Conservation (phyloP, 805 yeast genomes). For the Wickerhamomyces bisporus region DNA sequence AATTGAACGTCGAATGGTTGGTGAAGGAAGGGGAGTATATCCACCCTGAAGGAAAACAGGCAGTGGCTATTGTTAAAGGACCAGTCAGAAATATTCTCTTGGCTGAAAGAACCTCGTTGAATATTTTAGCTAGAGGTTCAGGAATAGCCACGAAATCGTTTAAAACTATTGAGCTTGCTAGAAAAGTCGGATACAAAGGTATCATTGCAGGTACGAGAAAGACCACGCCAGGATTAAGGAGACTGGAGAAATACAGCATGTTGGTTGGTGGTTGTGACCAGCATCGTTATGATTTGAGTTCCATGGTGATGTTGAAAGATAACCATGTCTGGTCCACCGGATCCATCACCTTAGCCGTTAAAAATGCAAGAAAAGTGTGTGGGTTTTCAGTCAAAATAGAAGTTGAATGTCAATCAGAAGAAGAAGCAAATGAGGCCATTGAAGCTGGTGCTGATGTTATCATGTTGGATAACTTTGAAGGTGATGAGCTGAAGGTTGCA, state of each 20-base stretch:
- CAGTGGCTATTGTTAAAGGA: conserved; percentile 76
- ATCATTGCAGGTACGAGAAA: conserved; percentile 93
- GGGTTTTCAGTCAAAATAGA: conserved; percentile 90
- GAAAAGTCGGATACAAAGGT: conserved; percentile 66
- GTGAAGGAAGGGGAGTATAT: conserved; percentile 62
- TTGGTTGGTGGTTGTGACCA: conserved; percentile 91
- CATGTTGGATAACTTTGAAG: conserved; percentile 86
- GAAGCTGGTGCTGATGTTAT: conserved; percentile 93
- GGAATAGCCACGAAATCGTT: conserved; percentile 82
- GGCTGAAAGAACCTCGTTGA: conserved; percentile 84
- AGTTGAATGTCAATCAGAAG: conserved; percentile 83
- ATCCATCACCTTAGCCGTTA: conserved; percentile 80
- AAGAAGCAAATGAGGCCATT: conserved; percentile 89
- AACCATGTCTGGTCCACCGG: conserved; percentile 93
- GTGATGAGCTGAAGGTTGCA: conserved; percentile 56
- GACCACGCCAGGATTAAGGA: conserved; percentile 93
- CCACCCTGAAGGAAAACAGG: conserved; percentile 52
- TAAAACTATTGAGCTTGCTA: conserved; percentile 54
- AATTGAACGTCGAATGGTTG: conserved; percentile 66
- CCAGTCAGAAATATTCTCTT: conserved; percentile 73
- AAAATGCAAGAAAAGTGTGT: conserved; percentile 68
- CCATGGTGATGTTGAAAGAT: conserved; percentile 96
- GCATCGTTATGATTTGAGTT: conserved; percentile 84
- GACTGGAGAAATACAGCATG: conserved; percentile 90
- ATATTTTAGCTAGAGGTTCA: conserved; percentile 73